Base-by-base conservation (phyloP, 2,329 filamentous ascomycete genomes). In the Akanthomyces lecanii region DNA sequence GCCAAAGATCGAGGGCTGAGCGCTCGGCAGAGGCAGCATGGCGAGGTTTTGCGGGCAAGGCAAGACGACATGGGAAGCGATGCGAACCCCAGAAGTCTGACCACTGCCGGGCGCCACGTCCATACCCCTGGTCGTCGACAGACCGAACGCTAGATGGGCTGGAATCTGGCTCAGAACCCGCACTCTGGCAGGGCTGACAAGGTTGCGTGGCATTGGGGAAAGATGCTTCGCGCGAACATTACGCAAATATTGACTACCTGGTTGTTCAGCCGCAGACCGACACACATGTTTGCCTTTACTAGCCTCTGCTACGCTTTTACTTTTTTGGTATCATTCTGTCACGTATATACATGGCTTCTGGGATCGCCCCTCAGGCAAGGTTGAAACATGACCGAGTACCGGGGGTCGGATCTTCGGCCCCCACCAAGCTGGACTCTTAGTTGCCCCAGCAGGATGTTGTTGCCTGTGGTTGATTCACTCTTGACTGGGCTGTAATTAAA, bases 321-420 rank as follows among this genome's bases (percentile, higher is more conserved):
- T 38, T 21, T 38, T 38, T 10, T 11, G 33, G 33, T 38, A 12
- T 21, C 21, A 21, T 21, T 21, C 21, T 21, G 33, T 12, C 5
- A 12, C 10, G 8, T 28, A 10, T 25, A 30, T 8, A 16, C 7
- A 23, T n/a, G 33, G 18, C 5, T 8, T 6, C 25, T 45, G 28
- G 30, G 56, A 59, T 48, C 45, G 45, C 21, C 44, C 44, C 33
- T n/a, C 45, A 59, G 45, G 33, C 56, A 51, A 51, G 54, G 42
- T 47, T 47, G 40, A 38, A 56, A 44, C 7, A 14, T 16, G 25
- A 14, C 54, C 28, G 28, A 40, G 23, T 16, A 11, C n/a, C 30
- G 38, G 45, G 47, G 21, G 33, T 51, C 44, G 45, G 56, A 59
- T 59, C 56, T 50, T 51, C 56, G 45, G 54, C 44, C 56, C 56